These are phyloP conservation scores for Nyctanthes arbortristis DNA, from an alignment of 257 asterid species.

Conservation along the genomic window DNA sequence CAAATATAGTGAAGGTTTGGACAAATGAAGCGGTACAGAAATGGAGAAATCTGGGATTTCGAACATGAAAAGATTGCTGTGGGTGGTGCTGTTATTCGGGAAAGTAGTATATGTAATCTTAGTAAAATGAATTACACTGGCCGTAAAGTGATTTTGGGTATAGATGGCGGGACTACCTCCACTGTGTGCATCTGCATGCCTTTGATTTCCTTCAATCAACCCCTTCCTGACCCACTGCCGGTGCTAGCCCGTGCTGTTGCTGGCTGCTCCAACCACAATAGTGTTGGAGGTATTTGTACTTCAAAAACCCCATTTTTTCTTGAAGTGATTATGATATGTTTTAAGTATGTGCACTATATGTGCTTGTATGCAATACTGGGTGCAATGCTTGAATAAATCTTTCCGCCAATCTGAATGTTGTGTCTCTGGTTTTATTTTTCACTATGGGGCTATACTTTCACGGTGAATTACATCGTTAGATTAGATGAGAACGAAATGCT, in stretches of 20 bases:
- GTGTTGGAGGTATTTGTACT: constrained; percentile 66
- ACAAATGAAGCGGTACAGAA: constrained; percentile 47
- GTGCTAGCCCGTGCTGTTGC: constrained; percentile 76
- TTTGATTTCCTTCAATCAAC: constrained; percentile 40
- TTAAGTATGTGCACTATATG: not conserved
- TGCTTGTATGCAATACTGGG: not conserved
- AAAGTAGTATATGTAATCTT: constrained; percentile 14
- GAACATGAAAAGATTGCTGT: constrained; percentile 37
- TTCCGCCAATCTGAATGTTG: not conserved
- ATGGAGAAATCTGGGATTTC: constrained; percentile 46
- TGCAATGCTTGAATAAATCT: not conserved
- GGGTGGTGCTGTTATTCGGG: constrained; percentile 28
- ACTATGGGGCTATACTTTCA: not conserved
- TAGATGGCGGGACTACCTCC: constrained; percentile 78
- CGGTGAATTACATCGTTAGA: not conserved
- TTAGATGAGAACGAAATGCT: not conserved
- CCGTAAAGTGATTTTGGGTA: constrained; percentile 60
- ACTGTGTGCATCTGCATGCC: constrained; percentile 81
- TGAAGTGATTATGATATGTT: not conserved
- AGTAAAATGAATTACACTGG: constrained; percentile 24
- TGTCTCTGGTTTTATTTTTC: not conserved
- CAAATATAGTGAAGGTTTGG: not conserved
- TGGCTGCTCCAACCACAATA: constrained; percentile 82
- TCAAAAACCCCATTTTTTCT: not conserved
- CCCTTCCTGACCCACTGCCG: constrained; percentile 64